These are phyloP conservation scores for Colletotrichum viniferum DNA, from an alignment of 2,329 filamentous ascomycete species.

Conservation along the genomic window DNA sequence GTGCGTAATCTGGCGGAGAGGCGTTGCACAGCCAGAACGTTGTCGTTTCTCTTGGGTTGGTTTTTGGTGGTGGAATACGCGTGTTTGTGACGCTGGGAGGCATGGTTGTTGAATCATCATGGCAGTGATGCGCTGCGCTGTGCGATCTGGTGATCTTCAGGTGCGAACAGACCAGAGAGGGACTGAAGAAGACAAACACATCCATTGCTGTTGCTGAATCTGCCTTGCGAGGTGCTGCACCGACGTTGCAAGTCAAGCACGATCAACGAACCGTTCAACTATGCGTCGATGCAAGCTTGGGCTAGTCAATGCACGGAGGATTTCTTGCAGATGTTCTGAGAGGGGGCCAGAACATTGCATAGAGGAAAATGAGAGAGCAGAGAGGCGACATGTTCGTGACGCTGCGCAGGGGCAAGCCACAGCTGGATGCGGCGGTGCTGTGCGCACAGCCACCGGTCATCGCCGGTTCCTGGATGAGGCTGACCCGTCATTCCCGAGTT, in stretches of 20 bases:
- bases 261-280: background rate
- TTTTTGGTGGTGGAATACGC: background rate
- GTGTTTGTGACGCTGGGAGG: background rate
- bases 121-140: background rate
- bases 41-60: background rate
- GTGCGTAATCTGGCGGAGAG: conserved; percentile 14
- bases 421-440: background rate
- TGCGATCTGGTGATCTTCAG: background rate
- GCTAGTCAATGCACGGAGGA: background rate
- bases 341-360: background rate
- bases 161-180: background rate
- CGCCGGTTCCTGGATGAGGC: background rate
- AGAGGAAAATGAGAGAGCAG: background rate
- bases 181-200: background rate
- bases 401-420: background rate
- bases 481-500: background rate
- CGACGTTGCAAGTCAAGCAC: background rate
- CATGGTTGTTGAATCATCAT: background rate
- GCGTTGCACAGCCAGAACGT: background rate
- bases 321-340: background rate
- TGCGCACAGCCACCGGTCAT: background rate
- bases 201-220: background rate
- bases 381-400: background rate
- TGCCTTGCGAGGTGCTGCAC: background rate
- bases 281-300: background rate